Base-by-base conservation (phyloP, 1,139 yeast genomes). In the Hanseniaspora gamundiae region DNA sequence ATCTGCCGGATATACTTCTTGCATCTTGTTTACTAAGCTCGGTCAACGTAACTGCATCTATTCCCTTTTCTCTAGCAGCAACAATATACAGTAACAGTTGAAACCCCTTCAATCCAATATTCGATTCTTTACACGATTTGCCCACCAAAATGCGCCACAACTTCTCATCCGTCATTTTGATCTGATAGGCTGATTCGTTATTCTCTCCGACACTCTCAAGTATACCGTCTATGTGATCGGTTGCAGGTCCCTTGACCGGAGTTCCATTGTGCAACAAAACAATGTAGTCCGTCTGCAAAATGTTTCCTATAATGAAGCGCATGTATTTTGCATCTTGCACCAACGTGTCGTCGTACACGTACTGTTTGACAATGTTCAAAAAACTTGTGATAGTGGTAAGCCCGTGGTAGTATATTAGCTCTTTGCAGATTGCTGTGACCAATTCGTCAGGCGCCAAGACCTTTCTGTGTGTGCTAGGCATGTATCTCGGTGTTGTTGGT, bases 1-100 rank as follows among this genome's bases (percentile, higher is more conserved):
- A 65, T 51, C 91, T 67, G 1, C 76, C 68, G 0, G 87, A 78
- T 36, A 80, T 64, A 45, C 87, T 79, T 48, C 88, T 67, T n/a
- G 80, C 74, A 54, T 81, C 91, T 59, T 81, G 91, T 6, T 73
- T 73, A 0, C 86, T 74, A 14, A 64, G 66, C 38, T 66, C 65
- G 5, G 77, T 71, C 47, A 81, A 62, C 26, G 74, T 76, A 28
- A 76, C 66, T 0, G 87, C 73, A 46, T 73, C 69, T 11, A 80
- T 72, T 10, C 91, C 91, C 2, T 58, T 53, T 0, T 67, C 62
- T 20, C 77, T 78, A 35, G 71, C 58, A 48, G 69, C 71, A 0
- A 86, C 82, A 43, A 81, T 69, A 38, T 65, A 66, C 22, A 66
- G 53, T 14, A 72, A 51, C 36, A 72, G 52, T 26, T 70, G 69